These are phyloP conservation scores for Pezicula rhizophila DNA, from an alignment of 2,329 filamentous ascomycete species.

Conservation along the genomic window DNA sequence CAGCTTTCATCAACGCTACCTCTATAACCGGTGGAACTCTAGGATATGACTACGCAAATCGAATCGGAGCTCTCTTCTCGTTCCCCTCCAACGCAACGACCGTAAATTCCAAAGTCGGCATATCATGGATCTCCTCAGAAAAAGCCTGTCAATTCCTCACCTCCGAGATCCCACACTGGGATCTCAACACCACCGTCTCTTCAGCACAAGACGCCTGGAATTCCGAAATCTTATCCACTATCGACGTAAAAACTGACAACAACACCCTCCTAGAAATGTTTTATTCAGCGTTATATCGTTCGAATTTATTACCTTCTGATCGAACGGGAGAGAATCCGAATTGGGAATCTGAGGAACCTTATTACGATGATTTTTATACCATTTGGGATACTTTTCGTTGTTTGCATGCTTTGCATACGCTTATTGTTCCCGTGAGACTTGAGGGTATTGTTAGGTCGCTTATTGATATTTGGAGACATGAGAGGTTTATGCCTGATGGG, in stretches of 20 bases:
- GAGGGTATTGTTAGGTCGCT: constrained; percentile 57
- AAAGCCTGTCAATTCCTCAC: constrained; percentile 40
- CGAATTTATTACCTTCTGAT: constrained; percentile 63
- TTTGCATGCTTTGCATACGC: constrained; percentile 45
- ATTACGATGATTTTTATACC: constrained; percentile 67
- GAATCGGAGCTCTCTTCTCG: constrained; percentile 42
- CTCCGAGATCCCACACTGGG: constrained; percentile 35
- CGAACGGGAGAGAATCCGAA: constrained; percentile 63
- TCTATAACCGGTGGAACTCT: constrained; percentile 44
- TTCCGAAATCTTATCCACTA: constrained; percentile 37
- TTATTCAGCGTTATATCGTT: constrained; percentile 52
- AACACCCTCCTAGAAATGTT: constrained; percentile 43
- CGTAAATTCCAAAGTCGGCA: constrained; percentile 40
- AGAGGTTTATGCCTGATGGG: constrained; percentile 57
- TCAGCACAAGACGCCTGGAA: constrained; percentile 39
- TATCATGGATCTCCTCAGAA: constrained; percentile 40
- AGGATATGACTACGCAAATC: constrained; percentile 40
- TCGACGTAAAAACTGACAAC: constrained; percentile 35
- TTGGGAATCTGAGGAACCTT: constrained; percentile 57
- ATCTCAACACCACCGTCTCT: constrained; percentile 32
- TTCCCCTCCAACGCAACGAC: constrained; percentile 31
- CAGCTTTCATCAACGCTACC: constrained; percentile 44
- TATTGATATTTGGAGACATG: constrained; percentile 59
- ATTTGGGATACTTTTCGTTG: constrained; percentile 59
- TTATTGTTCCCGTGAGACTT: constrained; percentile 56